Base-by-base conservation (phyloP, 345 rosid species). In the Sonneratia caseolaris region DNA sequence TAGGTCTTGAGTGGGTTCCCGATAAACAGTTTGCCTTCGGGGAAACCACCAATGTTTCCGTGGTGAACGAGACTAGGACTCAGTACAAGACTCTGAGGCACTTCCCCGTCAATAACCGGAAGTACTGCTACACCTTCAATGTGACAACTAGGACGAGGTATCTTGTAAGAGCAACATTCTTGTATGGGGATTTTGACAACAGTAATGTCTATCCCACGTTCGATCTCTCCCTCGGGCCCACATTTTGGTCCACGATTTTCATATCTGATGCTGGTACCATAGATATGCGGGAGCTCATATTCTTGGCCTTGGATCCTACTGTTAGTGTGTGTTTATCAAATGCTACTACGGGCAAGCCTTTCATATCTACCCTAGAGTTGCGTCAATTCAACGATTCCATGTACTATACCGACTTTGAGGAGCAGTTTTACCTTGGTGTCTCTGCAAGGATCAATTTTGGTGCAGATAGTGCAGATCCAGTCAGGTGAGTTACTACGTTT, bases 391-490 rank as follows among this genome's bases (percentile, higher is more conserved):
- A 89, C 66, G 98, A 96, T 73, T 92, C 96, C 6, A 80, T 88
- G 79, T 96, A 96, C 77, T 68, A 22, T n/a, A 92, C 96, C 2
- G 74, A 40, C 21, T 84, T 0, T 68, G 99, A 96, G 80, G 84
- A 88, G 71, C 86, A 61, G 71, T 92, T 79, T 79, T 91, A 86
- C 76, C 90, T 96, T 35, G 77, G 87, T 76, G 85, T 89, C 56
- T 85, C 99, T 0, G 99, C 98, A 64, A 78, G 99, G 82, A 89
- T 96, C 65, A 96, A 96, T 80, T 96, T 96, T 71, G 99, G 99
- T 5, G 96, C 99, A 11, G 89, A 87, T 22, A 88, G 83, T 74
- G 98, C 82, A 75, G 90, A 78, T 78, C 85, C 98, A 13, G 81
- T 92, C 68, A 91, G 98, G 98, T 95, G 66, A 76, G 85, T 71